phyloP scores from a whole-genome alignment of 2,329 filamentous ascomycete species.

The Colletotrichum chlorophyti region DNA sequence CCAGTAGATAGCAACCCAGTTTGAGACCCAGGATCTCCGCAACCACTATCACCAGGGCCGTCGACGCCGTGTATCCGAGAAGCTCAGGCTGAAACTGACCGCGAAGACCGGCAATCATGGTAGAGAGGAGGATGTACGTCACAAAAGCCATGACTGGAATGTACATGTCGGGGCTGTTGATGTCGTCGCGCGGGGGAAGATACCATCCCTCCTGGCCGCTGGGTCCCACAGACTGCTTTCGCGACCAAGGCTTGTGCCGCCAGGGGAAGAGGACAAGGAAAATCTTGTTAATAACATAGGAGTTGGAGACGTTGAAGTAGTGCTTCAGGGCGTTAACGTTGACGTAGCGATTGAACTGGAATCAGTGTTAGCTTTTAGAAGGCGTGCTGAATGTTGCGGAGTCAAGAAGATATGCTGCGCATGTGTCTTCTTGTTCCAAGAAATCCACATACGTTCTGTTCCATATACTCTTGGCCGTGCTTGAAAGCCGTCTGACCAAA shows the following conservation, averaged over 20 bases:
- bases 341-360: constrained; percentile 73
- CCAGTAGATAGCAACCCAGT: constrained; percentile 90
- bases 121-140: constrained; percentile 94
- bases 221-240: constrained; percentile 79
- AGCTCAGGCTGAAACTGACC: constrained; percentile 95
- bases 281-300: constrained; percentile 93
- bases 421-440: not conserved
- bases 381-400: not conserved
- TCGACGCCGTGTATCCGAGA: constrained; percentile 86
- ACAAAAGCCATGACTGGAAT: constrained; percentile 98
- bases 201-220: constrained; percentile 79
- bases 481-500: constrained; percentile 91
- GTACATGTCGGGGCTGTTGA: constrained; percentile 99
- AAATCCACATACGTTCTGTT: constrained; percentile 82
- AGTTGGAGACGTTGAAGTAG: constrained; percentile 99
- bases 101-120: constrained; percentile 85
- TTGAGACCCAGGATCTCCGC: constrained; percentile 92
- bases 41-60: constrained; percentile 81
- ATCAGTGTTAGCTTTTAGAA: constrained; percentile 25
- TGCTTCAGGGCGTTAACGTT: constrained; percentile 94
- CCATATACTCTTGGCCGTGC: constrained; percentile 91
- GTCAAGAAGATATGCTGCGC: not conserved
- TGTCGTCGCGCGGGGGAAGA: constrained; percentile 89
- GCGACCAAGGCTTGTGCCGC: constrained; percentile 97
- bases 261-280: constrained; percentile 95